Evolutionary conservation across 2,329 filamentous ascomycete genomes (phyloP).

Genomic region (Neopestalotiopsis rosae): DNA sequence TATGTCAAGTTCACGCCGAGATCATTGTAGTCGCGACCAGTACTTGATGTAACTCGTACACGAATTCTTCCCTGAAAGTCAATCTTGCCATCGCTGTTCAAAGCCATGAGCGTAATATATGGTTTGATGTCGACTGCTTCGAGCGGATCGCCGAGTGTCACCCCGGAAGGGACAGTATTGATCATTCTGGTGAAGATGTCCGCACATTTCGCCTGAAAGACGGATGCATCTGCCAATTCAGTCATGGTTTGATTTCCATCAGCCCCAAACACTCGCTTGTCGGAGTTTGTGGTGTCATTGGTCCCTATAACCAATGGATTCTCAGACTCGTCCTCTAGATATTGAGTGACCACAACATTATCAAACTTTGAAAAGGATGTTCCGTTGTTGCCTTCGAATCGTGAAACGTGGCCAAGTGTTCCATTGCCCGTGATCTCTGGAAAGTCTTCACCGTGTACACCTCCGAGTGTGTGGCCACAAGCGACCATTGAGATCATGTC

Average conservation of each 20-base stretch:
- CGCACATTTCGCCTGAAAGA: slow-evolving; percentile 42
- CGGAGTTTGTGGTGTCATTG: slow-evolving; percentile 45
- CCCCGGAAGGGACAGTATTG: slow-evolving; percentile 37
- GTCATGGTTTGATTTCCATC: slow-evolving; percentile 50
- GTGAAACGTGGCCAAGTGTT: slow-evolving; percentile 41
- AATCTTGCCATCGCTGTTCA: slow-evolving; percentile 32
- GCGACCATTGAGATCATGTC: slow-evolving; percentile 44
- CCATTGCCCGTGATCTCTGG: slow-evolving; percentile 44
- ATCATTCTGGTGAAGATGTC: slow-evolving; percentile 41
- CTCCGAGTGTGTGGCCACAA: slow-evolving; percentile 42
- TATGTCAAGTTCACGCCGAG: slow-evolving; percentile 28
- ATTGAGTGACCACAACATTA: slow-evolving; percentile 48
- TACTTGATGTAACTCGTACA: slow-evolving; percentile 22
- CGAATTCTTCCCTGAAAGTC: slow-evolving; percentile 34
- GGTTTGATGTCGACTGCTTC: slow-evolving; percentile 38
- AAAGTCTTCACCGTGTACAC: slow-evolving; percentile 50
- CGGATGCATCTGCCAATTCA: slow-evolving; percentile 40
- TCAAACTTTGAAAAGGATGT: slow-evolving; percentile 40
- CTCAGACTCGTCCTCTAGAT: slow-evolving; percentile 44
- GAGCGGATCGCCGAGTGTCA: slow-evolving; percentile 35
- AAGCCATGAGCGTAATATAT: slow-evolving; percentile 32
- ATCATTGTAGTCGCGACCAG: slow-evolving; percentile 27
- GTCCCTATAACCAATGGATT: slow-evolving; percentile 48
- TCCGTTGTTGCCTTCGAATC: slow-evolving; percentile 30
- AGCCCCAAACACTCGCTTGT: slow-evolving; percentile 47